Conservation (phyloP, 805 yeast species). For the Zygosaccharomyces bisporus region DNA sequence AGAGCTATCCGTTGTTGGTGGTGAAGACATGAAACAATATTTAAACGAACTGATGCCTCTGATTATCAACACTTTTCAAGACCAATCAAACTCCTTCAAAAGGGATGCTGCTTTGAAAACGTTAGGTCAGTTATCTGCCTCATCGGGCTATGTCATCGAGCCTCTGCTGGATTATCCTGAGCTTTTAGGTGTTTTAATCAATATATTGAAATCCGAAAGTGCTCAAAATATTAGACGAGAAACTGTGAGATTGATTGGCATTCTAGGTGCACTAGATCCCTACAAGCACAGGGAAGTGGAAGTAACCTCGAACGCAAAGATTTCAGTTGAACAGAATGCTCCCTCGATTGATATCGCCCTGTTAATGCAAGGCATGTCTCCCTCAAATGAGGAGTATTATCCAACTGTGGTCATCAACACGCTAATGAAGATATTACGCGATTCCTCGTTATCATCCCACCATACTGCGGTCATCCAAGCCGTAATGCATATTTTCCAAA, state of each 20-base stretch:
- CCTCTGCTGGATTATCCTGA: conserved; percentile 92
- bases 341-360: conserved; percentile 88
- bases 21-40: conserved; percentile 73
- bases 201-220: conserved; percentile 75
- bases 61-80: conserved; percentile 81
- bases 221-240: conserved; percentile 75
- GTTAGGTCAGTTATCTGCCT: conserved; percentile 81
- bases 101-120: conserved; percentile 87
- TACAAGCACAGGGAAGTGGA: conserved; percentile 92
- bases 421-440: conserved; percentile 77
- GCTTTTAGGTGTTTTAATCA: conserved; percentile 72
- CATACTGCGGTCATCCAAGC: conserved; percentile 95
- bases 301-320: conserved; percentile 50
- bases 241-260: conserved; percentile 85
- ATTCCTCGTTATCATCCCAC: conserved; percentile 76
- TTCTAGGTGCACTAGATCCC: conserved; percentile 94
- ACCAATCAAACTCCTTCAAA: conserved; percentile 82
- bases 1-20: conserved; percentile 82
- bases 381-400: conserved; percentile 86
- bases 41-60: conserved; percentile 80
- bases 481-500: conserved; percentile 83
- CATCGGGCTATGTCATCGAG: conserved; percentile 92
- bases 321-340: conserved; percentile 68
- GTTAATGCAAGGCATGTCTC: conserved; percentile 90
- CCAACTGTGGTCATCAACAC: conserved; percentile 92